Conservation (phyloP, 495 filamentous ascomycete genomes). For the Cercophora sp. region DNA sequence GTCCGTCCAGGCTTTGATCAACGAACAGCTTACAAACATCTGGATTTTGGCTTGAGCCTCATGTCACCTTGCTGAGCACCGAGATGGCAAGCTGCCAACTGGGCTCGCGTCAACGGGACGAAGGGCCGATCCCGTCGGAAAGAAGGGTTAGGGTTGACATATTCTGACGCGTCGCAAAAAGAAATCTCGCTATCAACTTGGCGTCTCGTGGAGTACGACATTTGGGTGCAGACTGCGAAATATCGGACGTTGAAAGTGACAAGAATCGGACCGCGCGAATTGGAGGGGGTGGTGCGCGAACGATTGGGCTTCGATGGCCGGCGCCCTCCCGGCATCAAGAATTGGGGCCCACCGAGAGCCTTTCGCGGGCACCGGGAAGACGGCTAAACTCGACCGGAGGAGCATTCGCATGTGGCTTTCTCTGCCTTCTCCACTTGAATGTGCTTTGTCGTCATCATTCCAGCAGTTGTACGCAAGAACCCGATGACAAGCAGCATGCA, state of each 20-base stretch:
- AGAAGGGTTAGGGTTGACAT: neutral
- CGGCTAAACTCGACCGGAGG: neutral
- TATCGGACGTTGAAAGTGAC: neutral
- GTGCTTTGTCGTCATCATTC: neutral
- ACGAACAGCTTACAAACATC: too few species aligned
- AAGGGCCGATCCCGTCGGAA: too few species aligned
- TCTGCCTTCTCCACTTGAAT: neutral
- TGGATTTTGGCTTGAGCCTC: too few species aligned
- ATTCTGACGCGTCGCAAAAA: too few species aligned
- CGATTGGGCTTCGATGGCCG: neutral
- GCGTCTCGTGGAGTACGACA: too few species aligned
- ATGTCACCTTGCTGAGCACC: too few species aligned
- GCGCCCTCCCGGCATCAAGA: neutral
- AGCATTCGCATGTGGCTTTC: neutral
- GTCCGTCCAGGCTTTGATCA: too few species aligned
- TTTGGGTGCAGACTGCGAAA: too few species aligned
- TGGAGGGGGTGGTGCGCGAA: neutral
- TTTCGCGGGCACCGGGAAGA: neutral
- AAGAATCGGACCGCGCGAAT: neutral
- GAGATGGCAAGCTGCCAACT: too few species aligned
- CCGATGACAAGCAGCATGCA: too few species aligned
- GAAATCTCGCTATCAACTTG: too few species aligned
- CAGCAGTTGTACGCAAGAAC: too few species aligned
- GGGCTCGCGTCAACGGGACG: neutral
- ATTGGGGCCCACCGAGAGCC: neutral